phyloP scores from a whole-genome alignment of 371 early-diverging fungal genomes.

The Dichotomocladium elegans region DNA sequence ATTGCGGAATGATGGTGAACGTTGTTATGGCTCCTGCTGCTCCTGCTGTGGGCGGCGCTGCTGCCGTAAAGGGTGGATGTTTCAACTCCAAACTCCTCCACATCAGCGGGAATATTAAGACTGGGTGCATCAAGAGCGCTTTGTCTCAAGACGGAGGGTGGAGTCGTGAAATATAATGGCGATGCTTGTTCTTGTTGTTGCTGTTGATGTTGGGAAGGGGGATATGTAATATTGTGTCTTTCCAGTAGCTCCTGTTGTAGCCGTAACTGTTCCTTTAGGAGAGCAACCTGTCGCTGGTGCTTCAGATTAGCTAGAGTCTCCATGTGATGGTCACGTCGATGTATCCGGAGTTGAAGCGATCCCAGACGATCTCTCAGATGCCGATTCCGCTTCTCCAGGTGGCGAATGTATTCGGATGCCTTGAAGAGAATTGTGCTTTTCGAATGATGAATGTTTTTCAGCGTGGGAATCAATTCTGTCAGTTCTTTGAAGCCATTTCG shows the following conservation, averaged over 20 bases:
- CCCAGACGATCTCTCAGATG: conserved; percentile 46
- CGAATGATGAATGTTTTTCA: conserved; percentile 55
- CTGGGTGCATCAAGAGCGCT: background rate
- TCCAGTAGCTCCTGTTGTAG: conserved; percentile 8
- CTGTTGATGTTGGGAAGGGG: background rate
- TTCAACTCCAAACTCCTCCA: too few species aligned
- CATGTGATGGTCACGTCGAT: background rate
- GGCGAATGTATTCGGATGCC: conserved; percentile 48
- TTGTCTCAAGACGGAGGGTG: background rate
- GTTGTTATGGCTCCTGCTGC: background rate
- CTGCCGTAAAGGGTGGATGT: too few species aligned
- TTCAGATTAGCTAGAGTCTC: background rate
- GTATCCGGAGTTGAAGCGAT: conserved; percentile 27
- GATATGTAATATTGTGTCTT: conserved; percentile 1
- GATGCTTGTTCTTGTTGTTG: background rate
- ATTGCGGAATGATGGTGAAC: background rate
- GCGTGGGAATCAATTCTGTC: conserved; percentile 76
- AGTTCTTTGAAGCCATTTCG: conserved; percentile 79
- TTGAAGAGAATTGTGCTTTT: conserved; percentile 56
- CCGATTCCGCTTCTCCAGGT: conserved; percentile 49
- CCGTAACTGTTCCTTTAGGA: conserved; percentile 24
- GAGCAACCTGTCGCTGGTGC: background rate
- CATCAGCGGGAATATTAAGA: background rate
- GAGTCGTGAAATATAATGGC: background rate
- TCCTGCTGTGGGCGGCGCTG: background rate